Base-by-base conservation (phyloP, 441 rosid genomes). In the Theobroma grandiflorum region DNA sequence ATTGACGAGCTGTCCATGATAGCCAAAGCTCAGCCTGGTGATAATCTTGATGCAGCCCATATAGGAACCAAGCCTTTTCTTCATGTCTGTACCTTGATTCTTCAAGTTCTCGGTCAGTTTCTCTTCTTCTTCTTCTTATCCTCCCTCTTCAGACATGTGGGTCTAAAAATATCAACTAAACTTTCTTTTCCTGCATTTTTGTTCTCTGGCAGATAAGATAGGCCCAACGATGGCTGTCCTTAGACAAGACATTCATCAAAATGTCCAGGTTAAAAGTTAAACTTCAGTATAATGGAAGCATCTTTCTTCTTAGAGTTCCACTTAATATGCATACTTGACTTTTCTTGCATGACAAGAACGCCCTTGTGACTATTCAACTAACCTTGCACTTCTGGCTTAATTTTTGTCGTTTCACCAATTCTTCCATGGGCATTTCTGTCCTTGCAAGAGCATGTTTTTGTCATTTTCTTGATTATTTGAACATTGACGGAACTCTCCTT, bases 211-310 rank as follows among this genome's bases (percentile, higher is more conserved):
- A 96, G 99, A 96, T 92, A 93, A 92, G 93, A 91, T 96, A 79
- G 99, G 98, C 61, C 99, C 99, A 74, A 93, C 95, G 74, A 93
- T 96, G 99, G 93, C 90, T 45, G 98, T 96, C 80, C 90, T 96
- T 52, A 87, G 99, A 88, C 97, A 92, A 82, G 99, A 96, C 80
- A 85, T 95, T 57, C 76, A 88, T 84, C 96, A 92, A 80, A 96
- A 95, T 82, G 80, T 96, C 66, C 91, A 95, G 96, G 99, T 93
- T 83, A 82, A 71, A 33, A 78, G 15, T 33, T 26, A 50, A 49
- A 59, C 33, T 37, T 38, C 4, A 16, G 5, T 14, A 63, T 9
- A 9, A 4, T 15, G 18, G 5, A 58, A 22, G 62, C 42, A 47
- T 59, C 37, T 80, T 58, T 74, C 12, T 40, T 66, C 70, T 35